Evolutionary conservation across 2,329 filamentous ascomycete genomes (phyloP), one percentile per base, ranked within the genome.

Genomic region (Epichloe brachyelytri): DNA sequence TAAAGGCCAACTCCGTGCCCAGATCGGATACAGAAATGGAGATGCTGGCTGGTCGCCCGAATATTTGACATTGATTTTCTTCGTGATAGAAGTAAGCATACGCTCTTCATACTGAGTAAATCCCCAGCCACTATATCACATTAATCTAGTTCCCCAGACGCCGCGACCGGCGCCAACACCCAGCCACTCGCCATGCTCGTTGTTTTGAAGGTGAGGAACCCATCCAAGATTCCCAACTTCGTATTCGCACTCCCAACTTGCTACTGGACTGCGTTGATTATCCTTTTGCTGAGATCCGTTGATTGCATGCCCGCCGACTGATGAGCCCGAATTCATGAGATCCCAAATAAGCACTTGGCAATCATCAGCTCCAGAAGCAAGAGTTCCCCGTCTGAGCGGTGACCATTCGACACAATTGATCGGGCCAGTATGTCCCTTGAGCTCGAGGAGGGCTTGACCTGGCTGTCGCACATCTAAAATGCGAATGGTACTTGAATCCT

Each of bases 351-450:
- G 75, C 2, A 97, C 91, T 58, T 93, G 80, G 56, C 83, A 91
- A 67, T 98, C 93, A 61, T 98, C 93, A 5, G 78, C 93, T 36
- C 93, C 93, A 0, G 88, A 95, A 15, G 91, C 91, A 17, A 98
- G 79, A 57, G 90, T 86, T 22, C 93, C 93, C 60, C 93, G 79
- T 53, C 90, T 80, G 51, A 82, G 79, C 0, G 89, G 91, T 8
- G 88, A 95, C 93, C 93, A 98, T 70, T 98, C 93, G 53, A 97
- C 86, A 61, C 86, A 93, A 69, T 95, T 97, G 52, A 98, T 79
- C 7, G 88, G 70, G 4, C 88, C 86, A 20, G 82, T 80, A 63
- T 98, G 91, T 20, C 93, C 93, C 46, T 87, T 87, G 38, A 98
- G 81, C 65, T 98, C 93, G 26, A 98, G 79, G 4, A 98, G 77